These are phyloP conservation scores for Diutina mesorugosa DNA, from an alignment of 1,139 yeast species.

Conservation along the genomic window DNA sequence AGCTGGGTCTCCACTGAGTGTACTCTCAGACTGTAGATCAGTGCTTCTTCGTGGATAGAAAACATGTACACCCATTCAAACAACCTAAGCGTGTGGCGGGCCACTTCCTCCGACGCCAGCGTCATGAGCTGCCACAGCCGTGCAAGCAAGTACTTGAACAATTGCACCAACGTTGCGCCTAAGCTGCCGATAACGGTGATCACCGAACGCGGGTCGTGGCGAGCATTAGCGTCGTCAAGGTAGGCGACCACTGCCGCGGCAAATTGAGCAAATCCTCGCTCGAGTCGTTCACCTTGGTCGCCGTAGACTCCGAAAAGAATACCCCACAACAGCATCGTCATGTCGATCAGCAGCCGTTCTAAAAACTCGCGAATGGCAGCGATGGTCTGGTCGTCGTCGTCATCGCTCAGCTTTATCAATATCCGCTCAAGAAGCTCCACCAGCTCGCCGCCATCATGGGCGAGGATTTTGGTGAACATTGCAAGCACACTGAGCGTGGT, in stretches of 20 bases:
- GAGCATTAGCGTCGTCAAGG: constrained; percentile 11
- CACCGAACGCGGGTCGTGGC: constrained; percentile 8
- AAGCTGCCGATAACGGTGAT: constrained; percentile 30
- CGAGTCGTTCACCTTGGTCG: constrained; percentile 24
- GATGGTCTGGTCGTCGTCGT: neutral
- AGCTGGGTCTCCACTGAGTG: constrained; percentile 19
- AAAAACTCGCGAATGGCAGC: constrained; percentile 14
- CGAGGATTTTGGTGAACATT: constrained; percentile 3
- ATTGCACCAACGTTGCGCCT: constrained; percentile 23
- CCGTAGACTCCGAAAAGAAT: constrained; percentile 52
- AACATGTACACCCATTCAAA: constrained; percentile 30
- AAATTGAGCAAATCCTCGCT: constrained; percentile 44
- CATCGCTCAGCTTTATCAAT: neutral
- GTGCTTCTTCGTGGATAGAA: constrained; percentile 37
- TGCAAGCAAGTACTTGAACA: constrained; percentile 12
- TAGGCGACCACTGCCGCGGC: constrained; percentile 27
- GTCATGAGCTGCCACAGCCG: constrained; percentile 5
- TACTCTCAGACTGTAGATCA: constrained; percentile 23
- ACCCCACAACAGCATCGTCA: constrained; percentile 67
- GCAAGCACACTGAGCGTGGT: neutral
- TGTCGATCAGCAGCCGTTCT: constrained; percentile 46
- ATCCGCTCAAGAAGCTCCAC: neutral
- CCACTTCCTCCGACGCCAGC: constrained; percentile 4
- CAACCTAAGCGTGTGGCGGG: constrained; percentile 12
- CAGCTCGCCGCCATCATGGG: constrained; percentile 2